These are phyloP conservation scores for Sarocladium kiliense DNA, from an alignment of 2,329 filamentous ascomycete species.

Conservation along the genomic window DNA sequence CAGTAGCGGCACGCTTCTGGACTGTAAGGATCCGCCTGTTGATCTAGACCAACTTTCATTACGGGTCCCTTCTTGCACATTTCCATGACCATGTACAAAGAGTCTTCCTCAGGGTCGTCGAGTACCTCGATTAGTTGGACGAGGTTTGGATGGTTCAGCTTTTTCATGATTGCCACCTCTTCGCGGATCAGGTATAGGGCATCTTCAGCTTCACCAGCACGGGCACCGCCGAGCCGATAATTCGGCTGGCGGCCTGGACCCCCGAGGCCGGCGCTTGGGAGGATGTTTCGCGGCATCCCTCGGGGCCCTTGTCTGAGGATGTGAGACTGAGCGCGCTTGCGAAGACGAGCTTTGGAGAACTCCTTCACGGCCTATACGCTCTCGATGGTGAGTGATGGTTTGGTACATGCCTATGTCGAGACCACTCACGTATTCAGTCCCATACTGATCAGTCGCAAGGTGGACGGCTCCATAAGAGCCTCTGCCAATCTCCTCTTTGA, in stretches of 20 bases:
- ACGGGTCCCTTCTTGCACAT: constrained; percentile 98
- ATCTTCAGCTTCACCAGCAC: constrained; percentile 56
- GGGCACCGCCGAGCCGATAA: constrained; percentile 16
- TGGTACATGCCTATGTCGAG: constrained; percentile 2
- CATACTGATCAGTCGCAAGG: constrained; percentile 83
- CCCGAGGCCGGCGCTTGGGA: constrained; percentile 22
- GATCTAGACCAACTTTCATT: constrained; percentile 90
- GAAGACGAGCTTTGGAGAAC: constrained; percentile 87
- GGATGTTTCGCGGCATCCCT: constrained; percentile 29
- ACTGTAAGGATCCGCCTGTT: constrained; percentile 74
- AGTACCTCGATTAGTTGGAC: constrained; percentile 90
- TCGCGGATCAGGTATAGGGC: constrained; percentile 85
- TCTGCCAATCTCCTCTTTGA: constrained; percentile 92
- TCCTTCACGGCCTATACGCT: constrained; percentile 79
- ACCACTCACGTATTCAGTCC: constrained; percentile 78
- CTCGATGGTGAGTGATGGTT: constrained; percentile 14
- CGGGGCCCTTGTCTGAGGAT: constrained; percentile 56
- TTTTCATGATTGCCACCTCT: constrained; percentile 99
- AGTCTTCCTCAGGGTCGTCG: constrained; percentile 93
- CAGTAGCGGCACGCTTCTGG: constrained; percentile 80
- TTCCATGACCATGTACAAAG: constrained; percentile 96
- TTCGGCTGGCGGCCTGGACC: constrained; percentile 12
- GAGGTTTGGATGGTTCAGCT: constrained; percentile 90
- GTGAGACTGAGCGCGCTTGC: constrained; percentile 86
- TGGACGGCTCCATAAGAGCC: constrained; percentile 95